Evolutionary conservation across 306 rosid genomes (phyloP).

Genomic region (Notholithocarpus densiflorus): DNA sequence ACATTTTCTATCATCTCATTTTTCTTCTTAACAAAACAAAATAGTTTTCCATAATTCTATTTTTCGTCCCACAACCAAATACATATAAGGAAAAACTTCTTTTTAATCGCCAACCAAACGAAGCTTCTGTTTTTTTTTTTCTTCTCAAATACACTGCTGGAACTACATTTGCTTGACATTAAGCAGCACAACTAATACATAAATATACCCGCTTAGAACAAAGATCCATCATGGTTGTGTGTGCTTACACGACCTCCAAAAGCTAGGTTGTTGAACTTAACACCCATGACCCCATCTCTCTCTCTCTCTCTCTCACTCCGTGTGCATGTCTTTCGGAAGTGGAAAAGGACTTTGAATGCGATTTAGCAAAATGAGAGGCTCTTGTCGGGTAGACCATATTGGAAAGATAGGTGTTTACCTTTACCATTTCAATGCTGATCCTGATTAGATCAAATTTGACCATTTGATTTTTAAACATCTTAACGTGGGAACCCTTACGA

Average conservation of each 20-base stretch:
- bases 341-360: constrained; percentile 30
- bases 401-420: not conserved
- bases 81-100: too few species aligned
- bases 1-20: too few species aligned
- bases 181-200: not conserved
- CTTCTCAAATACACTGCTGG: too few species aligned
- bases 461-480: not conserved
- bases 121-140: too few species aligned
- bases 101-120: too few species aligned
- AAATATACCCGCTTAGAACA: constrained; percentile 16
- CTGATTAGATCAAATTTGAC: not conserved
- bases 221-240: constrained; percentile 45
- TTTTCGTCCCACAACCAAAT: too few species aligned
- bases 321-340: constrained; percentile 32
- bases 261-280: constrained; percentile 1
- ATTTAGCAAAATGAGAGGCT: constrained; percentile 35
- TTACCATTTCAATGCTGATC: not conserved
- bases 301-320: not conserved
- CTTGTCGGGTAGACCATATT: constrained; percentile 29
- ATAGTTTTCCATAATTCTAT: too few species aligned
- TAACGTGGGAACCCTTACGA: not conserved
- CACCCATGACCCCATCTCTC: not conserved
- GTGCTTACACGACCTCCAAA: constrained; percentile 37
- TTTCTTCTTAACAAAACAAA: too few species aligned
- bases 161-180: too few species aligned